These are phyloP conservation scores for Diutina catenulata DNA, from an alignment of 1,139 yeast species.

Conservation along the genomic window DNA sequence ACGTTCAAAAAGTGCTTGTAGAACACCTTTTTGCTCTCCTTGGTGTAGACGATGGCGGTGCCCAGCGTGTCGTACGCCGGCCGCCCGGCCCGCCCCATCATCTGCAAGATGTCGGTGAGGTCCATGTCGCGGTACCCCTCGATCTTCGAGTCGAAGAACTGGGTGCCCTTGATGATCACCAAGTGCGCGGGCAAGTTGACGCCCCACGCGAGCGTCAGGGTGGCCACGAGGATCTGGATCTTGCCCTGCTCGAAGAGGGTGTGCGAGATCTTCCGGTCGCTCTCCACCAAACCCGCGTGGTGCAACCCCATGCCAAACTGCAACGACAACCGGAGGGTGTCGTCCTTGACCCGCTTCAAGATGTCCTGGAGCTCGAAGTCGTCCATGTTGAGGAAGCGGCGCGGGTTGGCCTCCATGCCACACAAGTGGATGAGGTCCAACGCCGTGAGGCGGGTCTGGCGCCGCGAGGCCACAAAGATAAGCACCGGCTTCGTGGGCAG, in stretches of 20 bases:
- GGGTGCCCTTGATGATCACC: slow-evolving; percentile 90
- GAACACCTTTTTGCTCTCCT: slow-evolving; percentile 81
- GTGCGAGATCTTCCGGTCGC: slow-evolving; percentile 83
- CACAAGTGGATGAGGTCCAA: slow-evolving; percentile 85
- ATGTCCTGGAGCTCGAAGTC: slow-evolving; percentile 66
- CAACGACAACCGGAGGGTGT: slow-evolving; percentile 68
- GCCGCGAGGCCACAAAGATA: slow-evolving; percentile 91
- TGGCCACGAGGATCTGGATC: slow-evolving; percentile 84
- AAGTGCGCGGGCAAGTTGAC: slow-evolving; percentile 92
- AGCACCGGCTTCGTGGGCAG: slow-evolving; percentile 89
- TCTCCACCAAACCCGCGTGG: slow-evolving; percentile 94
- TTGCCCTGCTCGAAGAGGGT: slow-evolving; percentile 74
- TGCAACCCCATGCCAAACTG: slow-evolving; percentile 96
- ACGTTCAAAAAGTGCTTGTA: slow-evolving; percentile 89
- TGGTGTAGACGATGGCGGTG: slow-evolving; percentile 87
- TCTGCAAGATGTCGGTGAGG: slow-evolving; percentile 79
- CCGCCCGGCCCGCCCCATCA: slow-evolving; percentile 95
- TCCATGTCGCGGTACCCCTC: slow-evolving; percentile 83
- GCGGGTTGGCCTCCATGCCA: slow-evolving; percentile 89
- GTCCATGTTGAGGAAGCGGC: slow-evolving; percentile 67
- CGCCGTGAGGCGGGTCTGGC: slow-evolving; percentile 94
- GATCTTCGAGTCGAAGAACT: slow-evolving; percentile 71
- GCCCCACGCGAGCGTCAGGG: slow-evolving; percentile 97
- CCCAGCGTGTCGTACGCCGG: slow-evolving; percentile 96
- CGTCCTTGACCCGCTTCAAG: slow-evolving; percentile 68